Evolutionary conservation across 2,329 filamentous ascomycete species (phyloP).

Genomic region (Fusarium sp.): DNA sequence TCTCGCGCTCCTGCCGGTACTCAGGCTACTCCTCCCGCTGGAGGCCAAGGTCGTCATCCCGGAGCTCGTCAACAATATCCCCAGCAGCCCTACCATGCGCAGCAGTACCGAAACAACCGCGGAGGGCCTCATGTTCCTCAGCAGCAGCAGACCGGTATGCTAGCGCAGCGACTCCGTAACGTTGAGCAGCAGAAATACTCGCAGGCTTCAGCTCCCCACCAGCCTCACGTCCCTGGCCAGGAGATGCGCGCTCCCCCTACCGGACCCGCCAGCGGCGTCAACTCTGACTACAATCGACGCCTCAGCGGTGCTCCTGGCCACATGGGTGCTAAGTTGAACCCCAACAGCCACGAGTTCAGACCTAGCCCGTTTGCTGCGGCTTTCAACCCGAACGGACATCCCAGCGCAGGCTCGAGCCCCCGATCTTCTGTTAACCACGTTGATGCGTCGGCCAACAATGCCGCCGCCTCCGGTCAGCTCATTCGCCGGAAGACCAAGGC

Average conservation of each 20-base stretch:
- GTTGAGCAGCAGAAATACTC: conserved; percentile 65
- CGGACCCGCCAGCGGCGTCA: conserved; percentile 72
- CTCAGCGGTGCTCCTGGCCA: conserved; percentile 64
- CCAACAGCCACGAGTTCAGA: conserved; percentile 81
- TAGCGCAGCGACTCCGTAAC: conserved; percentile 64
- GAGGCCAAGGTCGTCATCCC: conserved; percentile 57
- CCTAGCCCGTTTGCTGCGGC: conserved; percentile 83
- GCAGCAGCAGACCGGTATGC: conserved; percentile 57
- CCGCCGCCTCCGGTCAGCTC: conserved; percentile 55
- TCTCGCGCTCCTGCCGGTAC: conserved; percentile 51
- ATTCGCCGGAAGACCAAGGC: conserved; percentile 79
- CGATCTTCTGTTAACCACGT: conserved; percentile 68
- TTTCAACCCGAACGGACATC: conserved; percentile 79
- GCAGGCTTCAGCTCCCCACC: conserved; percentile 55
- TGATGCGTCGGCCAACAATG: conserved; percentile 45
- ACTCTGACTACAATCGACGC: conserved; percentile 66
- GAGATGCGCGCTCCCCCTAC: conserved; percentile 80
- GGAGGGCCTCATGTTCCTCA: conserved; percentile 55
- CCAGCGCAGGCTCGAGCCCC: conserved; percentile 80
- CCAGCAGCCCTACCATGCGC: conserved; percentile 59
- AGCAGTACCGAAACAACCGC: conserved; percentile 63
- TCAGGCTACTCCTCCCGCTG: conserved; percentile 44
- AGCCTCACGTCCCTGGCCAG: conserved; percentile 64
- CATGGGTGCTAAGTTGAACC: conserved; percentile 69
- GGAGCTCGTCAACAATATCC: conserved; percentile 62